Conservation (phyloP, 164 flowering plant species). For the Tetracentron sinense region DNA sequence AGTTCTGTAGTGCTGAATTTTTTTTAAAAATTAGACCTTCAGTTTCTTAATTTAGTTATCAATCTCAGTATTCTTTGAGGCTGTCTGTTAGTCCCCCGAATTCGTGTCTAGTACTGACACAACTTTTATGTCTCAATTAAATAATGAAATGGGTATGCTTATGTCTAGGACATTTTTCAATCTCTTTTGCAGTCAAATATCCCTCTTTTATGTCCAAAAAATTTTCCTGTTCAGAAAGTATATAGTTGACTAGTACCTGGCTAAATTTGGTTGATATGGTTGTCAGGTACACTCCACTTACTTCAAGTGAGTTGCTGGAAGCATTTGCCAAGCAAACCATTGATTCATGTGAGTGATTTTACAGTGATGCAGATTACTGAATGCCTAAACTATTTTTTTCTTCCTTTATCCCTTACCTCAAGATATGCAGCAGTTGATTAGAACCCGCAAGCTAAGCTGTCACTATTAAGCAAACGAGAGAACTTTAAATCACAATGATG, state of each 20-base stretch:
- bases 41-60: too few relatives aligned
- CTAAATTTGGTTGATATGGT: slow-evolving; percentile 14
- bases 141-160: not conserved
- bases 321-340: slow-evolving; percentile 56
- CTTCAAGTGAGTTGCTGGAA: slow-evolving; percentile 77
- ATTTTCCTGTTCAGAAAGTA: not conserved
- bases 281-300: slow-evolving; percentile 81
- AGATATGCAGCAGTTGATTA: not conserved
- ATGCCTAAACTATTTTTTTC: not conserved
- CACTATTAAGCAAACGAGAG: too few relatives aligned
- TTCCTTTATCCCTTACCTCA: not conserved
- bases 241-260: not conserved
- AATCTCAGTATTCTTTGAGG: too few relatives aligned
- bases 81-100: too few relatives aligned
- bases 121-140: not conserved
- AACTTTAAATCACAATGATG: too few relatives aligned
- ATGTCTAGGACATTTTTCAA: not conserved
- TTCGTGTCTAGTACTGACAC: not conserved
- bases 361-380: not conserved
- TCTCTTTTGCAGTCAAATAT: not conserved
- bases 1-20: too few relatives aligned
- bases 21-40: too few relatives aligned
- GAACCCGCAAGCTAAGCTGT: not conserved
- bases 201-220: not conserved
- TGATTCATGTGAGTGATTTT: slow-evolving; percentile 65